These are phyloP conservation scores for Ganoderma leucocontextum DNA, from an alignment of 1,284 basidiomycete genomes.

Conservation along the genomic window DNA sequence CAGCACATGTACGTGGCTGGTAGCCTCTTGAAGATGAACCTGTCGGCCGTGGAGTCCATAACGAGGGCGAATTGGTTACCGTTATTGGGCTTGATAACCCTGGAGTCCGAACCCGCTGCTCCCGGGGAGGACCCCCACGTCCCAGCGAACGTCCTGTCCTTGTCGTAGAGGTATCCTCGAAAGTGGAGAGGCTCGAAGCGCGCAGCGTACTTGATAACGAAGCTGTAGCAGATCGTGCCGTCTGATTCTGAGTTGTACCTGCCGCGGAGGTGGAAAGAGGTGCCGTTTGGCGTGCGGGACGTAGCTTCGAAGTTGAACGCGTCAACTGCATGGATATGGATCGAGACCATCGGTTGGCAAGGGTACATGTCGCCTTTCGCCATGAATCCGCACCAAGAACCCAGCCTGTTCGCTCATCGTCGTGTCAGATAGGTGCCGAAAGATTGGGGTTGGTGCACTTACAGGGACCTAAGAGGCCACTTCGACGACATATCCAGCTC, in stretches of 20 bases:
- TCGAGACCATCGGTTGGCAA: constrained; percentile 21
- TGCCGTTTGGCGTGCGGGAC: constrained; percentile 16
- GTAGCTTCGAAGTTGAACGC: constrained; percentile 14
- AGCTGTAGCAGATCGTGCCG: constrained; percentile 5
- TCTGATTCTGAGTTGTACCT: constrained; percentile 6
- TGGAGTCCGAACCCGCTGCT: background rate
- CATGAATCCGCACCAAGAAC: constrained; percentile 20
- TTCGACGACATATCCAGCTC: constrained; percentile 8
- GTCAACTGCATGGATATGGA: constrained; percentile 16
- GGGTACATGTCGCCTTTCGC: constrained; percentile 19
- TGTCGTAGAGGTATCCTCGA: constrained; percentile 19
- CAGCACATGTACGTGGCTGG: constrained; percentile 17
- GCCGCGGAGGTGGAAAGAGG: constrained; percentile 13
- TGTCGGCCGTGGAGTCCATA: background rate
- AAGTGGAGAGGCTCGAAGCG: constrained; percentile 22
- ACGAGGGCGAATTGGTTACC: constrained; percentile 13
- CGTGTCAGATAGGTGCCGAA: background rate
- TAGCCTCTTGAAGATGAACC: constrained; percentile 24
- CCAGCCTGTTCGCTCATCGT: background rate
- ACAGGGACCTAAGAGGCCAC: constrained; percentile 15
- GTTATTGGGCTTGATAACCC: background rate
- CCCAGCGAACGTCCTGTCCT: constrained; percentile 23
- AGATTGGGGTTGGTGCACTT: background rate
- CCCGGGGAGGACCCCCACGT: constrained; percentile 13
- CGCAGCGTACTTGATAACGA: constrained; percentile 16